These are phyloP conservation scores for Paecilomyces dactylethromorphus DNA, from an alignment of 2,329 filamentous ascomycete species.

Conservation along the genomic window DNA sequence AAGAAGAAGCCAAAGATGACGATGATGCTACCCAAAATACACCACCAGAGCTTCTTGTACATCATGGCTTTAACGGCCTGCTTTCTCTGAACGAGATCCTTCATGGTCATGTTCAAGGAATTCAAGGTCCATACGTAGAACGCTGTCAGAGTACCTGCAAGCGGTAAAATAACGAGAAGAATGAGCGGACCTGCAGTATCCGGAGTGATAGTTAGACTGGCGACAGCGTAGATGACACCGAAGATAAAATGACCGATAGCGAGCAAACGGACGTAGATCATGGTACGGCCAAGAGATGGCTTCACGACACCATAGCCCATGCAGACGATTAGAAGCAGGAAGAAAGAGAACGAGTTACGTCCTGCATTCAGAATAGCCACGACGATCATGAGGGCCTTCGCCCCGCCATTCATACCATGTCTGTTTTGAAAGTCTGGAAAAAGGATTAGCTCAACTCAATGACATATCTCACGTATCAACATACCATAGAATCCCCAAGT, in stretches of 20 bases:
- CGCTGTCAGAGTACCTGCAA: constrained; percentile 85
- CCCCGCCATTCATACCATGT: constrained; percentile 73
- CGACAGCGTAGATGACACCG: constrained; percentile 85
- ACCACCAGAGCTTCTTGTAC: constrained; percentile 99
- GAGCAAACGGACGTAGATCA: constrained; percentile 87
- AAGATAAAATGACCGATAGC: constrained; percentile 93
- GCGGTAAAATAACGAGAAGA: constrained; percentile 83
- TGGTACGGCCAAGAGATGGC: constrained; percentile 80
- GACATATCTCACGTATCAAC: neutral
- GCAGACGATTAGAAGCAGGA: constrained; percentile 92
- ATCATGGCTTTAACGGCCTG: constrained; percentile 89
- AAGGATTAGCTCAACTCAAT: constrained; percentile 25
- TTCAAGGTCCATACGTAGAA: constrained; percentile 99
- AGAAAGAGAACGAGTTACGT: constrained; percentile 97
- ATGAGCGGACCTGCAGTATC: constrained; percentile 86
- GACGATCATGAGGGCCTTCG: constrained; percentile 80
- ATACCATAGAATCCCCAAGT: constrained; percentile 95
- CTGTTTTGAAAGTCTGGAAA: constrained; percentile 78
- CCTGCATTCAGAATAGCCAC: constrained; percentile 92
- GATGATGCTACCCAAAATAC: constrained; percentile 82
- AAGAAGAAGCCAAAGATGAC: constrained; percentile 99
- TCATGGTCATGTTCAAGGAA: constrained; percentile 88
- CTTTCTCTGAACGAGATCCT: constrained; percentile 89
- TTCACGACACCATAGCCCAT: constrained; percentile 99
- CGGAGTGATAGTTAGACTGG: constrained; percentile 80